Evolutionary conservation across 192 early-diverging fungal genomes (phyloP), one percentile per base, ranked within the genome.

Genomic region (Dissophora globulifera): DNA sequence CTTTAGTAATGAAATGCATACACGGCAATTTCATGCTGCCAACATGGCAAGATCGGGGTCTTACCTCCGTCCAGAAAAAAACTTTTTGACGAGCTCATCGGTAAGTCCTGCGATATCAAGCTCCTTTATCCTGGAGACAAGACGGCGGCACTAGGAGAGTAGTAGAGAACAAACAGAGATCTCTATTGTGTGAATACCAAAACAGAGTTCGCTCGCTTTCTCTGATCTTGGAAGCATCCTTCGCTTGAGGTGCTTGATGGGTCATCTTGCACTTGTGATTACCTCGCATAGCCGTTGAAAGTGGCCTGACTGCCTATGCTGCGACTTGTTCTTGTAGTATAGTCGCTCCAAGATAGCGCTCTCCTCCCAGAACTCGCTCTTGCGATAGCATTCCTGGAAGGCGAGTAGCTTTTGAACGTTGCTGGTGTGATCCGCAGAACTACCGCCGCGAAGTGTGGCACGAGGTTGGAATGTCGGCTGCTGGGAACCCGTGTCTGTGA

Each of bases 271-370:
- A 23, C 4, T 29, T 25, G 49, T 12, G 29, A 17, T 33, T 58
- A 83, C 81, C 67, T 83, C 81, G 16, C 49, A 50, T n/a, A 82
- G 55, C 50, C 81, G 67, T 29, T 60, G 46, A 67, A 84, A 84
- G 45, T 84, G 80, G 1, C 47, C 43, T 19, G 82, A 33, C 8
- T 63, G 65, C 55, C 72, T 42, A 19, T 84, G 82, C 52, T 84
- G 82, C 16, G 66, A 75, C 47, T 82, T 84, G 64, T 84, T 84
- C 53, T 84, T 84, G 47, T 84, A 84, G 47, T 82, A 59, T 35
- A 84, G 64, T 53, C 78, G 29, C 40, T 84, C 82, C 19, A 84
- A 51, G 25, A 82, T 69, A 17, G 62, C 62, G 15, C 51, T 35
- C 51, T 84, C 82, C 12, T 66, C 69, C 82, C 80, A 84, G 11